Base-by-base conservation (phyloP, 495 filamentous ascomycete genomes). In the Amphirosellinia nigrospora region DNA sequence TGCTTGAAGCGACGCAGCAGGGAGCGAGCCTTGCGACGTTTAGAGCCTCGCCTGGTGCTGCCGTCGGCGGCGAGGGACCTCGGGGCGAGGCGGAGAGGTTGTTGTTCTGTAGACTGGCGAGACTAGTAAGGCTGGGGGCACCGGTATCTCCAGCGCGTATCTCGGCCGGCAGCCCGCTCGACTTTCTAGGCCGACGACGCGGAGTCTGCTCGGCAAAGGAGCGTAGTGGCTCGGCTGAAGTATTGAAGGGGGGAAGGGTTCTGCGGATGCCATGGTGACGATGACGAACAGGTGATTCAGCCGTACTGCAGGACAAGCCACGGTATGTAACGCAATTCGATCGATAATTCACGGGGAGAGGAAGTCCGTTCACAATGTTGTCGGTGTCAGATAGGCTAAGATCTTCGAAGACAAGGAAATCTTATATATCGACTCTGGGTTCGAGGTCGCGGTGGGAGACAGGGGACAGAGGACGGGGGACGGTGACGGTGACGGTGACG, bases 1-100 rank as follows among this genome's bases (percentile, higher is more conserved):
- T 87, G 82, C 75, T 88, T 90, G 80, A 87, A 90, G 73, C 90
- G 89, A 64, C 89, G 89, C 68, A 92, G 83, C 64, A 87, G 75
- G 13, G 88, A 89, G 58, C 87, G 88, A 21, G 84, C 87, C 78
- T 87, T 88, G 66, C 86, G 83, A 62, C 85, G 82, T 77, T 87
- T 88, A 30, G 83, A 86, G 68, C 81, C 79, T 53, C 80, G 83
- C 68, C 77, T 80, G 16, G 80, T 71, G 48, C 74, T 69, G 50
- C 74, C 73, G 23, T 75, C 72, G 16, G 28, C 63, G 23, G 72
- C 64, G 9, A 64, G 65, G 9, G 66, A 66, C 15, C 61, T 58
- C 9, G 39, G 19, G 70, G 39, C 39, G 69, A 66, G 34, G 61
- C 50, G 48, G 71, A 34, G 34, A 69, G 60, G 41, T 58, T 67